Evolutionary conservation across 371 early-diverging fungal genomes (phyloP), one percentile per base, ranked within the genome.

Genomic region (Massospora cicadina): DNA sequence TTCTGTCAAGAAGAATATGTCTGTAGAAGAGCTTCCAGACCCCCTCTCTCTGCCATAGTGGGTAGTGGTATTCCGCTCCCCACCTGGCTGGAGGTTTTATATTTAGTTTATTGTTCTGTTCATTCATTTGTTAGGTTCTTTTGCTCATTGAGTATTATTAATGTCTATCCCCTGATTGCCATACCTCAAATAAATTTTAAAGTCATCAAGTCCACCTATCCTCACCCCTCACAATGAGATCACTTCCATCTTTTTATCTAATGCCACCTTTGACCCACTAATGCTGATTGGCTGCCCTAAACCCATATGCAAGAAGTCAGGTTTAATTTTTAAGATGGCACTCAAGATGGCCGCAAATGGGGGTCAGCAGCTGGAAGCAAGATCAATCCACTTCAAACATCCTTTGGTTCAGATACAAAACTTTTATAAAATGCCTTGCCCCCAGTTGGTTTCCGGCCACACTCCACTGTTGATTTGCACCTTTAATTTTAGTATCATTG

Each of bases 251-350:
- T 60, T 32, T 3, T 12, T 24, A 32, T 21, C 60, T 3, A 27
- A 60, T 60, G 60, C 60, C 30, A 60, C 30, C 2, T 60, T 60
- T 60, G 58, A 57, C 13, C 28, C 58, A 23, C 58, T 25, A 17
- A n/a, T 32, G 5, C 28, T 21, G 31, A 23, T 17, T 3, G 60
- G 27, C 23, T 32, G 60, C 7, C 60, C 60, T 21, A 60, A 60
- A 31, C 28, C 53, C 13, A 25, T 62, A 10, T 23, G 60, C 10
- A 66, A 66, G 31, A 66, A 66, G 54, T 58, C 58, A 10, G 66
- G 66, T 2, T 60, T 60, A 58, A 26, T 66, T 23, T 60, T 66
- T 30, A 66, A 60, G 31, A 31, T 62, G 3, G 60, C 61, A 7
- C 55, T 66, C 0, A 60, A 53, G 29, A 58, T 31, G 26, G 28